These are phyloP conservation scores for Xylaria grammica DNA, from an alignment of 495 filamentous ascomycete species.

Conservation along the genomic window DNA sequence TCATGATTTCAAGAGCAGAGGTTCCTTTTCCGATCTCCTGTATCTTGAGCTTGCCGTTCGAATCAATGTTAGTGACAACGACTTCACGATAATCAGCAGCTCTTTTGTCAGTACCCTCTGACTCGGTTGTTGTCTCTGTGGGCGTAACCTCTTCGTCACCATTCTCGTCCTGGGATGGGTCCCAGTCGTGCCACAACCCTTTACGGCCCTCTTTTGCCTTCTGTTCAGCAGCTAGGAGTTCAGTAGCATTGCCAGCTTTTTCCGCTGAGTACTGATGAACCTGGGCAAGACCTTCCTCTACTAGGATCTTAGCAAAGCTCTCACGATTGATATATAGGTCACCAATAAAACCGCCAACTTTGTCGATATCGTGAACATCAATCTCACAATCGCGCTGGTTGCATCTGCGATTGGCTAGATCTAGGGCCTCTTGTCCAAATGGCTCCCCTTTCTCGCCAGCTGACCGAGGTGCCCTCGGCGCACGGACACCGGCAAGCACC, in stretches of 20 bases:
- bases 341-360: slow-evolving; percentile 96
- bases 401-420: slow-evolving; percentile 83
- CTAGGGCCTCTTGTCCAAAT: slow-evolving; percentile 92
- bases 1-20: slow-evolving; percentile 78
- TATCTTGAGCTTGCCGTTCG: slow-evolving; percentile 76
- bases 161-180: slow-evolving; percentile 79
- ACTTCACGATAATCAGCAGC: slow-evolving; percentile 90
- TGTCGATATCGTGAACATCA: slow-evolving; percentile 92
- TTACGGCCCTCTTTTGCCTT: slow-evolving; percentile 85
- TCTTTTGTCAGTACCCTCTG: slow-evolving; percentile 58
- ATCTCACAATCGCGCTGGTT: slow-evolving; percentile 97
- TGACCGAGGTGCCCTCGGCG: slow-evolving; percentile 81
- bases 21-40: slow-evolving; percentile 87
- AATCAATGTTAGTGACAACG: slow-evolving; percentile 85
- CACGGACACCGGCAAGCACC: slow-evolving; percentile 90
- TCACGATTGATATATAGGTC: slow-evolving; percentile 92
- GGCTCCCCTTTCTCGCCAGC: slow-evolving; percentile 84
- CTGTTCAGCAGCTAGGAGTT: slow-evolving; percentile 86
- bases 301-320: slow-evolving; percentile 90
- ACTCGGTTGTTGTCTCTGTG: slow-evolving; percentile 53
- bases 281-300: slow-evolving; percentile 91
- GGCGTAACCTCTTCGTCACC: slow-evolving; percentile 55
- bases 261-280: slow-evolving; percentile 96
- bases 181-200: slow-evolving; percentile 92
- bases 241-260: slow-evolving; percentile 85